These are phyloP conservation scores for Cryptococcus jaspeensis DNA, from an alignment of 1,284 basidiomycete species.

Conservation along the genomic window DNA sequence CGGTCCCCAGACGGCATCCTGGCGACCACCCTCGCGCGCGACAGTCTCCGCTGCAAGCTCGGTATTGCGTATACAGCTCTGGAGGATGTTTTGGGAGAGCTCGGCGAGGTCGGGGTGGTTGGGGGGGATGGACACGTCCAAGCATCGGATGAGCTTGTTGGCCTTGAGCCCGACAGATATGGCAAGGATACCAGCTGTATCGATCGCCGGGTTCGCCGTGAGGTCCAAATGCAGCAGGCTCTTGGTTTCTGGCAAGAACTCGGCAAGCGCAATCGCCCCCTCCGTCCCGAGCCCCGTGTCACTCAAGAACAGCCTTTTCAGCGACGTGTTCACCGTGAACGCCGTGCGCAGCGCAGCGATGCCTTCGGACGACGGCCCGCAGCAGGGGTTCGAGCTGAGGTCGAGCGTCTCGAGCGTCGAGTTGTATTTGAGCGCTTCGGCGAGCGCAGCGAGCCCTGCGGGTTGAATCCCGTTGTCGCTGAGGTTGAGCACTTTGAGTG, in stretches of 20 bases:
- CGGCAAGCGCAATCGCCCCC: conserved; percentile 91
- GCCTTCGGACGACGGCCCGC: conserved; percentile 79
- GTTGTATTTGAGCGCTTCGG: conserved; percentile 95
- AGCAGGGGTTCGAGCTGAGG: conserved; percentile 88
- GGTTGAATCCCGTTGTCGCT: conserved; percentile 91
- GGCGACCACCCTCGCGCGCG: conserved; percentile 6
- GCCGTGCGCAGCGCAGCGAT: conserved; percentile 82
- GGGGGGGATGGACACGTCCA: conserved; percentile 89
- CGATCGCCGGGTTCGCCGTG: conserved; percentile 70
- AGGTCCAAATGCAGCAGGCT: conserved; percentile 86
- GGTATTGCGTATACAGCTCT: conserved; percentile 83
- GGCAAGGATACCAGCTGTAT: conserved; percentile 89
- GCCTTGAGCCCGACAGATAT: conserved; percentile 76
- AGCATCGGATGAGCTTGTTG: conserved; percentile 82
- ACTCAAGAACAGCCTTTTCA: conserved; percentile 89
- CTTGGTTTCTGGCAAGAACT: conserved; percentile 88
- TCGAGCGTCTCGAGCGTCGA: conserved; percentile 90
- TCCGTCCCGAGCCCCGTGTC: conserved; percentile 76
- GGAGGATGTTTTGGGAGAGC: conserved; percentile 53
- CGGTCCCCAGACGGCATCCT: conserved; percentile 49
- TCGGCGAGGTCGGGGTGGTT: conserved; percentile 82
- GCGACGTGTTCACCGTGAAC: conserved; percentile 86
- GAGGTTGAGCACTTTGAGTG: conserved; percentile 88
- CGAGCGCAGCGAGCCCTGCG: conserved; percentile 72
- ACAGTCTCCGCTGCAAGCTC: conserved; percentile 56